Conservation (phyloP, 352 stramenopile genomes). For the Globisporangium abappressorium region DNA sequence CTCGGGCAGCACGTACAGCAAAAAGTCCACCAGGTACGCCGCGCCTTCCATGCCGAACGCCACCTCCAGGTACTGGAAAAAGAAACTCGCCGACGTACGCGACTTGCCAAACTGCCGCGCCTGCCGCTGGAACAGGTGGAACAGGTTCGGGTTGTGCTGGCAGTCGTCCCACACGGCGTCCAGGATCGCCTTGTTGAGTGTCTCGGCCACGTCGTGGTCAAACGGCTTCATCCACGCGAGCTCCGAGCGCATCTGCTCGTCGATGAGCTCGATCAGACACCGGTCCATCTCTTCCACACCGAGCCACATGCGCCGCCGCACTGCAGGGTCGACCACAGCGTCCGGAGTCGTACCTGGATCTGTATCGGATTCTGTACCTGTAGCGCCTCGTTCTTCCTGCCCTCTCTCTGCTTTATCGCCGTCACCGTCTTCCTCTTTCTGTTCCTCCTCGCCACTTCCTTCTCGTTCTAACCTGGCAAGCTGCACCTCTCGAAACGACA, state of each 20-base stretch:
- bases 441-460: constrained; percentile 5
- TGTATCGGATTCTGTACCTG: neutral
- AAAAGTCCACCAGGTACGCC: constrained; percentile 77
- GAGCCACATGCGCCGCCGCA: constrained; percentile 52
- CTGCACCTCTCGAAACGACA: constrained; percentile 4
- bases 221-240: constrained; percentile 37
- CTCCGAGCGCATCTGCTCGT: constrained; percentile 38
- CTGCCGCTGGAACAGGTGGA: constrained; percentile 79
- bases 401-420: neutral
- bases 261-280: constrained; percentile 57
- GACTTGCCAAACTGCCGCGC: constrained; percentile 74
- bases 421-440: constrained; percentile 4
- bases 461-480: neutral
- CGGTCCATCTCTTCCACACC: constrained; percentile 77
- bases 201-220: constrained; percentile 61
- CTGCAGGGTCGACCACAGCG: neutral
- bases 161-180: constrained; percentile 85
- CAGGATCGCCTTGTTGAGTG: constrained; percentile 69
- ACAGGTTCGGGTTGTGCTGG: constrained; percentile 80
- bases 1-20: constrained; percentile 77
- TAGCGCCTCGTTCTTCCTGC: neutral
- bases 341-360: neutral
- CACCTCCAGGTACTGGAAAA: constrained; percentile 79
- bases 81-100: constrained; percentile 47
- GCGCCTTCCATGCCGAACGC: constrained; percentile 74